Conservation (phyloP, 163 green algal genomes). For the Volvox carteri region DNA sequence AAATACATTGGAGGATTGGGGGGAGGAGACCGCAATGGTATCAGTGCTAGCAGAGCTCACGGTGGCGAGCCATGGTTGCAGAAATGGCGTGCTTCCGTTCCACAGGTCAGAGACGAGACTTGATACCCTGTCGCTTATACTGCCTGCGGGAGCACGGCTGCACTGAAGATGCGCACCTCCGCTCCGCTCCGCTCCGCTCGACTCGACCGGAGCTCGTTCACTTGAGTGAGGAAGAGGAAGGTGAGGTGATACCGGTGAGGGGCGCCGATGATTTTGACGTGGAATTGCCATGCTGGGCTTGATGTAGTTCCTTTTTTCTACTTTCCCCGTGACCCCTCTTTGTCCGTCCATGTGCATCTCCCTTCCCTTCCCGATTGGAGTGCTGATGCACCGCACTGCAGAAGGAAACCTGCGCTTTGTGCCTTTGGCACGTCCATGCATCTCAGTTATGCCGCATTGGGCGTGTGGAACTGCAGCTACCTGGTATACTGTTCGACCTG, state of each 20-base stretch:
- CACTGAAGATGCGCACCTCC: too few species aligned
- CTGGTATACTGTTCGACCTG: constrained; percentile 80
- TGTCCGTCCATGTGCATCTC: too few species aligned
- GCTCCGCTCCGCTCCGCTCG: too few species aligned
- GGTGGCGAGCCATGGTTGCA: background rate
- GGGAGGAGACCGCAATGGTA: background rate
- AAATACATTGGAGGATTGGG: too few species aligned
- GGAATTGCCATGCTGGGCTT: too few species aligned
- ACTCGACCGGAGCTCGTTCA: too few species aligned
- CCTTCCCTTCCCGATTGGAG: background rate
- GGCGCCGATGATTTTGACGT: too few species aligned
- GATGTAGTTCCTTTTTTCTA: too few species aligned
- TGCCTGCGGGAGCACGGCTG: background rate
- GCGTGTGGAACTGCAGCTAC: constrained; percentile 54
- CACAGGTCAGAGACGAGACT: background rate
- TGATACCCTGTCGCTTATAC: background rate
- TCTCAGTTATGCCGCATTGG: background rate
- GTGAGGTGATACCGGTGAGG: too few species aligned
- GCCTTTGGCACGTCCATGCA: too few species aligned
- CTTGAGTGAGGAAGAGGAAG: too few species aligned
- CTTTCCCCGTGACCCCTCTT: too few species aligned
- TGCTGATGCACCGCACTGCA: background rate
- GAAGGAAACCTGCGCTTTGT: background rate
- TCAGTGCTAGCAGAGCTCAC: background rate
- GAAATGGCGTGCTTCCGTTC: background rate